Evolutionary conservation across 257 asterid species (phyloP), one percentile per base, ranked within the genome.

Genomic region (Fraxinus pennsylvanica): DNA sequence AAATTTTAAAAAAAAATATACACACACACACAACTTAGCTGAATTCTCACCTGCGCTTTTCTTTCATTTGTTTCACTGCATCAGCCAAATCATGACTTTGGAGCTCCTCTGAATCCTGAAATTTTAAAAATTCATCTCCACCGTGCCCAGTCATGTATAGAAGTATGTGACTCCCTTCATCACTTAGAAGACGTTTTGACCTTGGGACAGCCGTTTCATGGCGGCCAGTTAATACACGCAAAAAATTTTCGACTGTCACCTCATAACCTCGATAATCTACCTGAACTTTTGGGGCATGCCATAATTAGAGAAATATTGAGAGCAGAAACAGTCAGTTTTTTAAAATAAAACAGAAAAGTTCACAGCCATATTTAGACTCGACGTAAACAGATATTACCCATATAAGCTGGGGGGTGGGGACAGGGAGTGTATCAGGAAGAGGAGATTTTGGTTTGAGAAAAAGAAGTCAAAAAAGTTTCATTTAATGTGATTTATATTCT

Each of bases 71-170:
- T 80, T 87, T 93, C 77, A 96, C 96, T 13, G 98, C 99, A 85
- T 96, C 98, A 59, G 98, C 98, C 78, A 96, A 89, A 85, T 96
- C 99, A 82, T 93, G 98, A 87, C 99, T 96, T 80, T 96, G 97
- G 81, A 96, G 97, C 89, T 96, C 99, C 84, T 96, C 99, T 3
- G 96, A 86, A 88, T 96, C 99, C 85, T 96, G 98, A 86, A 93
- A 96, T 77, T 96, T 96, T 17, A 96, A 88, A 86, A 96, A 96
- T 88, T 93, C 97, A 4, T 96, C 98, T 77, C 99, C 99, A 5
- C 99, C 99, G 83, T 96, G 97, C 81, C 99, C 97, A 22, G 98
- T 96, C 99, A 96, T 96, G 86, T 92, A 96, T 35, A 96, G 87
- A 71, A 96, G 96, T 88, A 96, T 87, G 81, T 92, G 99, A 79